These are phyloP conservation scores for Albugo candida DNA, from an alignment of 352 stramenopile genomes.

Conservation along the genomic window DNA sequence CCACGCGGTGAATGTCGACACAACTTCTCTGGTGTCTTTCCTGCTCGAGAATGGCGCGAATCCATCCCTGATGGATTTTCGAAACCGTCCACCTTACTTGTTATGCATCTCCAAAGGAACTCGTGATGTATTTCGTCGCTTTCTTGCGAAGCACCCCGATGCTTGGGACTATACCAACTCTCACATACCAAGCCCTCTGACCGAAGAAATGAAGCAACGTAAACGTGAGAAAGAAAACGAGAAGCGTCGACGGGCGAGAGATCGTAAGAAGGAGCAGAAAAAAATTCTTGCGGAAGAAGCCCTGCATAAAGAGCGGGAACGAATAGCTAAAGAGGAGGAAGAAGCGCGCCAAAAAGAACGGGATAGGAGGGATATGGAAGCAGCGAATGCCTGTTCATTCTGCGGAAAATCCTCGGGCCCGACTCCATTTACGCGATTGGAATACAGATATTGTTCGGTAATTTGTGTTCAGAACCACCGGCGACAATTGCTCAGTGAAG, in stretches of 20 bases:
- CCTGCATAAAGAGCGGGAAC: conserved; percentile 22
- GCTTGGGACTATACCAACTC: conserved; percentile 50
- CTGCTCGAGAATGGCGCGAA: conserved; percentile 73
- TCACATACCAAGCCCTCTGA: conserved; percentile 56
- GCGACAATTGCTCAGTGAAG: conserved; percentile 84
- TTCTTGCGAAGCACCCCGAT: conserved; percentile 62
- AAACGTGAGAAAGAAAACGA: conserved; percentile 75
- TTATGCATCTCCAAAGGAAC: conserved; percentile 74
- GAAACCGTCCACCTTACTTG: conserved; percentile 76
- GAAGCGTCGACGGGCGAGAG: conserved; percentile 69
- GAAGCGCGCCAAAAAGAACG: conserved; percentile 43
- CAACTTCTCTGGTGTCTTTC: conserved; percentile 26
- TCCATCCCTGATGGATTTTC: conserved; percentile 63
- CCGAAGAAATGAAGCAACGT: conserved; percentile 64
- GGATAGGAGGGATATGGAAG: conserved; percentile 45
- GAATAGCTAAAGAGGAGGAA: conserved; percentile 31
- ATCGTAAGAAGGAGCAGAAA: conserved; percentile 85
- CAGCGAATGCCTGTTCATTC: conserved; percentile 51
- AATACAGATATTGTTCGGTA: conserved; percentile 88
- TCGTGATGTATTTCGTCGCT: conserved; percentile 82
- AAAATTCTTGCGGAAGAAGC: conserved; percentile 34
- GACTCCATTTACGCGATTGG: conserved; percentile 78
- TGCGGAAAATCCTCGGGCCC: conserved; percentile 70
- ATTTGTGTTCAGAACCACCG: conserved; percentile 87
- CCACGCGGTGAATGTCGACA: conserved; percentile 31